phyloP scores from a whole-genome alignment of 192 early-diverging fungal species.

The Haplosporangium gracile region DNA sequence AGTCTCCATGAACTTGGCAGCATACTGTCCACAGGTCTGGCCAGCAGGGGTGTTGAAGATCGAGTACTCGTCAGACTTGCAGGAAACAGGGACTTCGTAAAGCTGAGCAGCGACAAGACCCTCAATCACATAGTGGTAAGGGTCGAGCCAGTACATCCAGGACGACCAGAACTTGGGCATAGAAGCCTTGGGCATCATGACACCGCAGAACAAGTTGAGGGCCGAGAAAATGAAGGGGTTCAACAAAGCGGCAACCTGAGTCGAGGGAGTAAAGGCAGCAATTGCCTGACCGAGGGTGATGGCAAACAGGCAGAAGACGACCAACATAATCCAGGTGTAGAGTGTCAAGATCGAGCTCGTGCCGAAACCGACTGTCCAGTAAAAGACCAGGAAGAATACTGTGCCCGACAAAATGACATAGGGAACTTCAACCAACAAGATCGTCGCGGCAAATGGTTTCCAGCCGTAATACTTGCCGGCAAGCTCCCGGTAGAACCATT shows the following conservation, averaged over 20 bases:
- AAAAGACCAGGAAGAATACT: conserved; percentile 78
- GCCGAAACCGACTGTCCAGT: conserved; percentile 81
- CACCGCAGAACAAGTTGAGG: conserved; percentile 78
- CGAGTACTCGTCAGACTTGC: conserved; percentile 65
- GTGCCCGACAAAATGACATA: conserved; percentile 74
- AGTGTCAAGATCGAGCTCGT: conserved; percentile 59
- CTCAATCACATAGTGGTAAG: conserved; percentile 78
- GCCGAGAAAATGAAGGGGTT: conserved; percentile 78
- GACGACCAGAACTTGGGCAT: conserved; percentile 79
- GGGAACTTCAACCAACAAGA: conserved; percentile 77
- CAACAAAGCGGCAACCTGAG: conserved; percentile 69
- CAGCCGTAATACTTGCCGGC: conserved; percentile 78
- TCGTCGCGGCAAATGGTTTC: conserved; percentile 72
- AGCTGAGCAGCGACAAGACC: conserved; percentile 73
- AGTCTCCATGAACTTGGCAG: conserved; percentile 62
- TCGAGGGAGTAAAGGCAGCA: conserved; percentile 73
- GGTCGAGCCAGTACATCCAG: conserved; percentile 80
- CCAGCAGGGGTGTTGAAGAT: conserved; percentile 67
- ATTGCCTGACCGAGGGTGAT: conserved; percentile 80
- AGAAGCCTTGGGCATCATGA: conserved; percentile 69
- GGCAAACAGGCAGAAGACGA: conserved; percentile 73
- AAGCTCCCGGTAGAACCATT: conserved; percentile 76
- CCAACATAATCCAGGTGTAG: conserved; percentile 76
- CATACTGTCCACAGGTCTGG: conserved; percentile 74
- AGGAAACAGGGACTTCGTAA: conserved; percentile 59